These are phyloP conservation scores for Thoreauomyces humboldtii DNA, from an alignment of 192 early-diverging fungal genomes.

Conservation along the genomic window DNA sequence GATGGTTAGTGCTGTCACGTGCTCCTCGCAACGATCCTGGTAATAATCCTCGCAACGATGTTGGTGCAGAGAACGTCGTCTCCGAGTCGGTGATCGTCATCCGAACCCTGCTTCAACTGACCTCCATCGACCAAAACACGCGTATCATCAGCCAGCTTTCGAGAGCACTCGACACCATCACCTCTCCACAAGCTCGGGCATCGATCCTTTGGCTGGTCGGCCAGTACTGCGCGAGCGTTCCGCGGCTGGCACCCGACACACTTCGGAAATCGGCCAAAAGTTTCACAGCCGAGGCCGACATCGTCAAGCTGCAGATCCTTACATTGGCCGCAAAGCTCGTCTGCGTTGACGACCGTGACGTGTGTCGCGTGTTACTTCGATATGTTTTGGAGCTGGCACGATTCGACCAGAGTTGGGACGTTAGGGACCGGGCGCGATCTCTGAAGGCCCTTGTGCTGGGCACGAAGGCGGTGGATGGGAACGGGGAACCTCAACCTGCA, in stretches of 20 bases:
- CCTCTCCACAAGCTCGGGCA: constrained; percentile 73
- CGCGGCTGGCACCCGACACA: constrained; percentile 73
- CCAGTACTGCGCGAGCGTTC: constrained; percentile 67
- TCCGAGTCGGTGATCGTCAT: constrained; percentile 75
- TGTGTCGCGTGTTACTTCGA: constrained; percentile 35
- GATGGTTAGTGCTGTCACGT: no score
- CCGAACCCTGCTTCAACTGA: constrained; percentile 63
- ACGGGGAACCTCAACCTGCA: constrained; percentile 1
- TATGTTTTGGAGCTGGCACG: constrained; percentile 84
- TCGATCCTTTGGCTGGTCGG: constrained; percentile 85
- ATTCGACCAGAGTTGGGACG: constrained; percentile 86
- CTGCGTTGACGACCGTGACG: constrained; percentile 7
- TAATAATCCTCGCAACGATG: no score
- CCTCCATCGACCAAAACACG: constrained; percentile 18
- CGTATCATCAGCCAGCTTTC: constrained; percentile 19
- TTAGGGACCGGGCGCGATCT: constrained; percentile 85
- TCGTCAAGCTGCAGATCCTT: constrained; percentile 80
- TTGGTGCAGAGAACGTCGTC: constrained; percentile 61
- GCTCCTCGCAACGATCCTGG: no score
- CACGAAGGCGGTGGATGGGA: constrained; percentile 13
- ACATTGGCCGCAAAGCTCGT: constrained; percentile 74
- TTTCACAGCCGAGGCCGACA: constrained; percentile 56
- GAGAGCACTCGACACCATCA: constrained; percentile 38
- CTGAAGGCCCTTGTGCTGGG: constrained; percentile 51
- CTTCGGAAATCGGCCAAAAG: constrained; percentile 71